Conservation (phyloP, 805 yeast species). For the Blastobotrys muscicola region DNA sequence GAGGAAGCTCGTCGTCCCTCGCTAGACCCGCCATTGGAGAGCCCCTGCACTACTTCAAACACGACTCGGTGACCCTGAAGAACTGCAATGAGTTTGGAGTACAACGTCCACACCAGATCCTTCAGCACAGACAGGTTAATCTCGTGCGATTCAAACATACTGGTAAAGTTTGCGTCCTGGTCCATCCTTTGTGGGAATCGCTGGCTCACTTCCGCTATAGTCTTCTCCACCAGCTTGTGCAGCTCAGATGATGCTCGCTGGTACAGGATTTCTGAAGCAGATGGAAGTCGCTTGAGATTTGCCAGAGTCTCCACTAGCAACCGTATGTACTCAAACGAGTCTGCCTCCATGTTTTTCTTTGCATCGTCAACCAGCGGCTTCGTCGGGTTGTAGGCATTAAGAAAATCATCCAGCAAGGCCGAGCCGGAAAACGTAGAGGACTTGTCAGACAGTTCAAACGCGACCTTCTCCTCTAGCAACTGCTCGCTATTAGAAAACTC, state of each 20-base stretch:
- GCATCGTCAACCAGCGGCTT: constrained; percentile 21
- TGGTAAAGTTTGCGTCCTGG: not conserved
- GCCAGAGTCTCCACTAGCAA: constrained; percentile 46
- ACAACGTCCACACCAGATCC: constrained; percentile 65
- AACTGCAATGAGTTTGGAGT: constrained; percentile 49
- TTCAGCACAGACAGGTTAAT: constrained; percentile 47
- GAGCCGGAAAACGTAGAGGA: constrained; percentile 17
- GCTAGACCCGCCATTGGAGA: constrained; percentile 4
- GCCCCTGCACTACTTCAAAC: constrained; percentile 37
- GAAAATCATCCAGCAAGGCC: constrained; percentile 15
- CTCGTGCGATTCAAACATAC: constrained; percentile 33
- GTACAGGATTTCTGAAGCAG: constrained; percentile 44
- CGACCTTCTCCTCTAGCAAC: constrained; percentile 18
- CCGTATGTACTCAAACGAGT: constrained; percentile 46
- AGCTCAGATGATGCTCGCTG: constrained; percentile 53
- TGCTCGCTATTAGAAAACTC: constrained; percentile 15
- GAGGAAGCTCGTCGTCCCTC: constrained; percentile 8
- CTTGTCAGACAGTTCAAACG: constrained; percentile 18
- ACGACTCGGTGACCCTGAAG: constrained; percentile 64
- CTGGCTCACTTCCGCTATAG: constrained; percentile 54
- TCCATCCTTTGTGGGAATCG: constrained; percentile 38
- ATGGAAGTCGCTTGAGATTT: constrained; percentile 51
- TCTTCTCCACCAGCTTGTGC: constrained; percentile 49
- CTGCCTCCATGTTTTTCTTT: constrained; percentile 30
- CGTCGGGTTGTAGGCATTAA: constrained; percentile 9